Base-by-base conservation (phyloP, 208 protist genomes). In the Trypanosoma congolense region DNA sequence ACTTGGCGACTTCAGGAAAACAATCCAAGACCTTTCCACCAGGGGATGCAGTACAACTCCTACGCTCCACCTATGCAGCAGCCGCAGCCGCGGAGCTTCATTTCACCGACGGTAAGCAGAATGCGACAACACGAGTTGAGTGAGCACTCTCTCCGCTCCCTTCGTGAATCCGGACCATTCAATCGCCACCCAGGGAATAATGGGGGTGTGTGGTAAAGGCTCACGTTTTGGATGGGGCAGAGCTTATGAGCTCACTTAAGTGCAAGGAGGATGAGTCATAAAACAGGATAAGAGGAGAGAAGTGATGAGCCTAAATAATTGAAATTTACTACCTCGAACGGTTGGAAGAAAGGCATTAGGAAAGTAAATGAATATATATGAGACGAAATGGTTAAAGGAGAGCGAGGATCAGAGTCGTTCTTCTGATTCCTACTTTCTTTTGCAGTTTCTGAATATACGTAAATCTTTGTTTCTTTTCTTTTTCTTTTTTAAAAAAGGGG, bases 21-120 rank as follows among this genome's bases (percentile, higher is more conserved):
- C 25, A 43, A 31, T 24, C 46, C 33, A 21, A 55, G 61, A 25
- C 33, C 41, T 22, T 63, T 67, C 25, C 72, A 76, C 25, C 50
- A 65, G 40, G 70, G 73, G 56, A 49, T 71, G 43, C 76, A 75
- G 52, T 83, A 83, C 61, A 79, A 66, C 48, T 79, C 71, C 2
- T 83, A 83, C 53, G 58, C 67, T 3, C 46, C 65, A 18, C 54
- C 70, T 1, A 22, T 45, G 42, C 58, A 57, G 31, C 56, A 43
- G 9, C 22, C 45, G 0, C 4, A 46, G 33, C 67, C 69, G 52
- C 61, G 70, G 42, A 65, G 63, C 43, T 65, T 58, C 31, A 40
- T 40, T 4, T n/a, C n/a, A n/a, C 26, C 51, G 14, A 25, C 18
- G 16, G 12, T 54, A 6, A 58, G 46, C 51, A 45, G 60, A 28